Percentiles rank a stretch among this genome's conserved stretches.
Evolutionary conservation across 352 stramenopile species (phyloP).

Genomic region (Phytophthora melonis): DNA sequence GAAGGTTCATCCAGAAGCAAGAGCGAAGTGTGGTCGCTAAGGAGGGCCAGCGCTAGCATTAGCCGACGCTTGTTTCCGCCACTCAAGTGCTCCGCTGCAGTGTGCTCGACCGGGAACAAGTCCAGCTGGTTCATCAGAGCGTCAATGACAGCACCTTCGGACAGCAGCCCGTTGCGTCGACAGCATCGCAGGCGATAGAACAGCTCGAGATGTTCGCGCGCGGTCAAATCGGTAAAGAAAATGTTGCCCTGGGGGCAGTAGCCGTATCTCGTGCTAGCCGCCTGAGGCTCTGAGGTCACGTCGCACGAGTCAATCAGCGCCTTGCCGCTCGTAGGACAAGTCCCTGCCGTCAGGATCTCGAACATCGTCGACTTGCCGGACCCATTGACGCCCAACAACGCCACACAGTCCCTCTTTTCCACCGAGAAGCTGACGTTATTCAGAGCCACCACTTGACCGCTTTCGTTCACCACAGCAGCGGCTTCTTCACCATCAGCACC

Average conservation of each 20-base stretch:
- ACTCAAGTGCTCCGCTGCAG: slow-evolving; percentile 68
- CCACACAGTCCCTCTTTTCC: slow-evolving; percentile 90
- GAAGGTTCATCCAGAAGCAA: slow-evolving; percentile 87
- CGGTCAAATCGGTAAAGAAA: slow-evolving; percentile 76
- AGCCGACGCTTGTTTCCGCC: slow-evolving; percentile 85
- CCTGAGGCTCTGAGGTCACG: slow-evolving; percentile 63
- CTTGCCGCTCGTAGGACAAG: slow-evolving; percentile 74
- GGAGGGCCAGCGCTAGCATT: slow-evolving; percentile 78
- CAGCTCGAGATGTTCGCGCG: slow-evolving; percentile 79
- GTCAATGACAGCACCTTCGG: slow-evolving; percentile 50
- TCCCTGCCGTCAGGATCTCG: slow-evolving; percentile 94
- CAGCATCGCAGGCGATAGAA: slow-evolving; percentile 68
- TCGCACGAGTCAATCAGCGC: slow-evolving; percentile 69
- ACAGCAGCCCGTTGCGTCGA: slow-evolving; percentile 23
- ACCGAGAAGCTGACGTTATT: slow-evolving; percentile 88
- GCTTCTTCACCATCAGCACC: slow-evolving; percentile 13
- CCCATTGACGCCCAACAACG: slow-evolving; percentile 94
- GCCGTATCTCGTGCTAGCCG: slow-evolving; percentile 65
- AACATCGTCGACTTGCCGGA: slow-evolving; percentile 98
- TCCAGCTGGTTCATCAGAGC: slow-evolving; percentile 62
- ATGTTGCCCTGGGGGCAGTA: slow-evolving; percentile 87
- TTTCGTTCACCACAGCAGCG: slow-evolving; percentile 45
- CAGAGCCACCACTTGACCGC: slow-evolving; percentile 72
- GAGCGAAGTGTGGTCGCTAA: slow-evolving; percentile 72
- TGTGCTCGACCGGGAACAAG: slow-evolving; percentile 70